Conservation (phyloP, 2,329 filamentous ascomycete genomes). For the Laburnicola sp. region DNA sequence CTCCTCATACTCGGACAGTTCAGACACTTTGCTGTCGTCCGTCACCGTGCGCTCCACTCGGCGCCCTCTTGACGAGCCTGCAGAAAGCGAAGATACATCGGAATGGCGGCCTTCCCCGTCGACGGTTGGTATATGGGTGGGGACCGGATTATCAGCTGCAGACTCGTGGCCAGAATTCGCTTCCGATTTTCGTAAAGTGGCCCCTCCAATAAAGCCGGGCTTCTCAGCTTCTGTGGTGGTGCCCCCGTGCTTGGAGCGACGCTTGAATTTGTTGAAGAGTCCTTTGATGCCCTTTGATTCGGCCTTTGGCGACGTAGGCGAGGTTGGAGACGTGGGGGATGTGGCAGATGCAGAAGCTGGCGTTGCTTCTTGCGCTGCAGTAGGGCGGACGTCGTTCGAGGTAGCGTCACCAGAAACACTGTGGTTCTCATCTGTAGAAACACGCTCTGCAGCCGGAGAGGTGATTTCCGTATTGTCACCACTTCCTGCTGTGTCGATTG, state of each 20-base stretch:
- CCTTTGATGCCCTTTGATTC: conserved; percentile 42
- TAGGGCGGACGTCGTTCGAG: conserved; percentile 8
- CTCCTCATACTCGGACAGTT: conserved; percentile 55
- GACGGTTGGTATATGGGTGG: conserved; percentile 8
- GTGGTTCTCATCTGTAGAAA: conserved; percentile 17
- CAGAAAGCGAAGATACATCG: conserved; percentile 43
- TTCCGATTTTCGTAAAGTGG: conserved; percentile 35
- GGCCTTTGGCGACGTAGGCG: conserved; percentile 28
- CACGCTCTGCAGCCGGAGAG: conserved; percentile 7
- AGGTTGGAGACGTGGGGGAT: conserved; percentile 27
- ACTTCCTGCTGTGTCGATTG: conserved; percentile 47
- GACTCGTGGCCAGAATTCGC: conserved; percentile 12
- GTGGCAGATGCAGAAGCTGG: neutral
- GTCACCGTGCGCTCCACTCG: neutral
- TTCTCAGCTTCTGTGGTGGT: conserved; percentile 17
- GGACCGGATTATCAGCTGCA: conserved; percentile 14
- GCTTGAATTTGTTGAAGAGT: conserved; percentile 45
- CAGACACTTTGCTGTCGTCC: neutral
- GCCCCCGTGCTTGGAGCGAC: conserved; percentile 40
- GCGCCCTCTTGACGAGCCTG: conserved; percentile 26
- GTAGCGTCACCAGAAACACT: conserved; percentile 26
- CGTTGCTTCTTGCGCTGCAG: neutral
- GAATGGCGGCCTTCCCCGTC: conserved; percentile 26
- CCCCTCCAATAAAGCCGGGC: conserved; percentile 52
- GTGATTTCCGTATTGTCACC: conserved; percentile 7